phyloP scores from a whole-genome alignment of 2,329 filamentous ascomycete genomes.

The Pseudocercospora vitis region DNA sequence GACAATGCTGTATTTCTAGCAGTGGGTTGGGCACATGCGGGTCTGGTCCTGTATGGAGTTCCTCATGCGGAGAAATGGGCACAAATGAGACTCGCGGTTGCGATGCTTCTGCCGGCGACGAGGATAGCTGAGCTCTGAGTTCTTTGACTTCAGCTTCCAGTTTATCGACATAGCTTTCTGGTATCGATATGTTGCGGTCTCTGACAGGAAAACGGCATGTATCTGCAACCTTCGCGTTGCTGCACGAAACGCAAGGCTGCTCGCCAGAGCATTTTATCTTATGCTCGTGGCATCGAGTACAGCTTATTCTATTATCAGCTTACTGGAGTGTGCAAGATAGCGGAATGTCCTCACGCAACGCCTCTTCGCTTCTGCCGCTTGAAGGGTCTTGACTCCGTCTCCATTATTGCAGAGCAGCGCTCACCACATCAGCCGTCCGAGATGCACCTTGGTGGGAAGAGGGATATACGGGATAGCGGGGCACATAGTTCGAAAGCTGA shows the following conservation, averaged over 20 bases:
- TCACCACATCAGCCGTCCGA: too few species aligned
- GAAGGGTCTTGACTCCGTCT: constrained; percentile 3
- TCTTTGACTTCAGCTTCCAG: constrained; percentile 27
- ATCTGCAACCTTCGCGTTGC: constrained; percentile 23
- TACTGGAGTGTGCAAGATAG: not conserved
- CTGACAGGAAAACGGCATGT: constrained; percentile 26
- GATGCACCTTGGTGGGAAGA: too few species aligned
- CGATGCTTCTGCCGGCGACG: not conserved
- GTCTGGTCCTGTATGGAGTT: constrained; percentile 13
- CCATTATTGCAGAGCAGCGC: not conserved
- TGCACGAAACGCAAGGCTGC: constrained; percentile 28
- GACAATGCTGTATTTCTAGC: constrained; percentile 27
- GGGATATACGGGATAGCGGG: not conserved
- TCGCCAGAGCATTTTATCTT: constrained; percentile 35
- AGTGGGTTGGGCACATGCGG: constrained; percentile 29
- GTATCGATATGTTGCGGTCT: constrained; percentile 29
- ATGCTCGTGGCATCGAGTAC: constrained; percentile 30
- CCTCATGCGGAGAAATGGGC: not conserved
- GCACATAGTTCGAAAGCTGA: not conserved
- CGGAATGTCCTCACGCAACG: constrained; percentile 12
- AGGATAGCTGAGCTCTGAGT: constrained; percentile 15
- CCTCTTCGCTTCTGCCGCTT: constrained; percentile 22
- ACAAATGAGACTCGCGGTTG: constrained; percentile 8
- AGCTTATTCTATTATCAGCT: constrained; percentile 17
- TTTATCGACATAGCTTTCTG: constrained; percentile 29